Base-by-base conservation (phyloP, 2,329 filamentous ascomycete species). In the Neophaeococcomyces mojaviensis region DNA sequence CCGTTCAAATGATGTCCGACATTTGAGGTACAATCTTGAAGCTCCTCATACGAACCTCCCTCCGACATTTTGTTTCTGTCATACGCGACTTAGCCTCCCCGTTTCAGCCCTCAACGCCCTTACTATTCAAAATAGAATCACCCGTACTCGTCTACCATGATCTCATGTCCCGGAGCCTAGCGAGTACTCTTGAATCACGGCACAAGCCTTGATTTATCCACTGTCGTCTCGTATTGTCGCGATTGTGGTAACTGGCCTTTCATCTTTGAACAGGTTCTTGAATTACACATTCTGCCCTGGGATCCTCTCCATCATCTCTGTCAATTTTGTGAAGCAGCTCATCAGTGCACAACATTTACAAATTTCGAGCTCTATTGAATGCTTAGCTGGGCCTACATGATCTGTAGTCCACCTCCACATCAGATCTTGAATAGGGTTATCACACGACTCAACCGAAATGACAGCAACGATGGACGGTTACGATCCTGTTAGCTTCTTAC, bases 401-500 rank as follows among this genome's bases (percentile, higher is more conserved):
- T 28, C 24, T 28, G 10, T 10, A 28, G 5, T 28, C 10, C 24
- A 28, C 24, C 24, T 28, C 24, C 24, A 28, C 24, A 28, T 5
- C 24, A 28, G 24, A 28, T 10, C 24, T 28, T 10, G 24, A 10
- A 28, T 28, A 28, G 10, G 5, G 10, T 28, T 28, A 28, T 28
- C 24, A 28, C 24, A 5, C 5, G 5, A 10, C 10, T 10, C 24
- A 28, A 22, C 16, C 4, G n/a, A 20, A 24, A 54, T 55, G 52
- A 48, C 55, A 36, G 48, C 48, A 55, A 61, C 57, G 50, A 72
- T 72, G 69, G 76, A 79, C 59, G 71, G 74, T 62, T 79, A 76
- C 64, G 76, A 79, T 61, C 74, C 74, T 54, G 73, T 76, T 64
- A 70, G 73, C n/a, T 82, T 80, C 58, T 64, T 80, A 64, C 70